A percentile compares a stretch with the other conserved stretches of the same genome.
Conservation (phyloP, 2,329 filamentous ascomycete genomes). For the Monilinia fructicola region DNA sequence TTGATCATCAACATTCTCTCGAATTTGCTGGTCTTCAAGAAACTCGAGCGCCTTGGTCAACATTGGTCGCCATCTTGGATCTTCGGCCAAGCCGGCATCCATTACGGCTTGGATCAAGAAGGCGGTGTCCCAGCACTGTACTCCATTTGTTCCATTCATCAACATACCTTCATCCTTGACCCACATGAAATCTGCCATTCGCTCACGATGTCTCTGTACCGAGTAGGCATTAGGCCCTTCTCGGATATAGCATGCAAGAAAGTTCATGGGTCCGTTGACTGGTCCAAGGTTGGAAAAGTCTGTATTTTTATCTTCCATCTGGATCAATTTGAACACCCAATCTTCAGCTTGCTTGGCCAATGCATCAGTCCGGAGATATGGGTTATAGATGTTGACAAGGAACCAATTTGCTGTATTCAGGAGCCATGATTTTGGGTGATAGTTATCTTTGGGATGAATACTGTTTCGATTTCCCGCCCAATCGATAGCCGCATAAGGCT, state of each 20-base stretch:
- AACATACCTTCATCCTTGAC: conserved; percentile 90
- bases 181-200: conserved; percentile 86
- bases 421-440: conserved; percentile 86
- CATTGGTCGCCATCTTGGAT: conserved; percentile 79
- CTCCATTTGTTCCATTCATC: conserved; percentile 95
- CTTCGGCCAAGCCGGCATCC: conserved; percentile 73
- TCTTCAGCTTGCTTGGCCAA: conserved; percentile 72
- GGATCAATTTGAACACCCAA: conserved; percentile 78
- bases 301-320: conserved; percentile 92
- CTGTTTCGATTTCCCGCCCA: conserved; percentile 79
- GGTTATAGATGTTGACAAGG: conserved; percentile 76
- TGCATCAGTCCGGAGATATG: conserved; percentile 66
- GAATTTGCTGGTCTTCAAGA: conserved; percentile 87
- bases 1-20: conserved; percentile 68
- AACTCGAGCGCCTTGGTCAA: conserved; percentile 79
- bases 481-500: conserved; percentile 74
- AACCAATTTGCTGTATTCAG: conserved; percentile 77
- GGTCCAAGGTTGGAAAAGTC: conserved; percentile 83
- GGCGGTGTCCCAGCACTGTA: conserved; percentile 94
- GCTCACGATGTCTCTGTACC: conserved; percentile 74
- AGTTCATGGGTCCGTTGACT: conserved; percentile 88
- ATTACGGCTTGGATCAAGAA: conserved; percentile 83
- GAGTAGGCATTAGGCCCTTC: conserved; percentile 75
- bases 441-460: conserved; percentile 79
- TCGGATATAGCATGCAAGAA: conserved; percentile 79